phyloP scores from a whole-genome alignment of 23 red algal species.

The Gracilaria gracilis region DNA sequence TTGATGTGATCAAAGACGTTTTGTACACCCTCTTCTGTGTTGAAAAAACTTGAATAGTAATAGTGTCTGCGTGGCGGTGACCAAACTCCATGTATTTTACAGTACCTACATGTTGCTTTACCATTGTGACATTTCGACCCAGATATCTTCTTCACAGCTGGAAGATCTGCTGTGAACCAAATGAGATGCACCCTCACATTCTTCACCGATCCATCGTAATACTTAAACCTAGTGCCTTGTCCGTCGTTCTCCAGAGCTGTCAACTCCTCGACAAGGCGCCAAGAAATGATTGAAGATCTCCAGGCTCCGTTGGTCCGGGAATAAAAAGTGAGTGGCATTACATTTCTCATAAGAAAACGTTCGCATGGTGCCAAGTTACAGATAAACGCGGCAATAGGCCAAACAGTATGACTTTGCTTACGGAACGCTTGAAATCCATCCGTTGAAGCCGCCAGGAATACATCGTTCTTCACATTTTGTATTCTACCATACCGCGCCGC shows the following conservation, averaged over 20 bases:
- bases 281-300: conserved; percentile 39
- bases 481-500: neutral
- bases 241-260: neutral
- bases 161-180: conserved; percentile 18
- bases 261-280: conserved; percentile 1
- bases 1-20: too few species aligned
- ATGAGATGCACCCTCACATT: conserved; percentile 15
- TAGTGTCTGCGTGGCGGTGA: conserved; percentile 1
- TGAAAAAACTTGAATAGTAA: conserved; percentile 1
- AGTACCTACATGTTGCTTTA: conserved; percentile 6
- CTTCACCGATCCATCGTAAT: neutral
- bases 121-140: conserved; percentile 19
- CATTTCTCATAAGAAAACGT: conserved; percentile 27
- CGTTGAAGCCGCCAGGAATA: conserved; percentile 4
- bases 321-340: conserved; percentile 19
- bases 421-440: conserved; percentile 9
- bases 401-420: neutral
- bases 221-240: neutral
- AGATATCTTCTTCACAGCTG: conserved; percentile 15
- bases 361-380: conserved; percentile 1
- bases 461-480: neutral
- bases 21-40: too few species aligned
- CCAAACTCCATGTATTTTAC: neutral
- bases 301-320: conserved; percentile 13
- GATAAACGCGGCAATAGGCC: neutral